These are phyloP conservation scores for Avena atlantica DNA, from an alignment of 176 grass and related monocot genomes.

Conservation along the genomic window DNA sequence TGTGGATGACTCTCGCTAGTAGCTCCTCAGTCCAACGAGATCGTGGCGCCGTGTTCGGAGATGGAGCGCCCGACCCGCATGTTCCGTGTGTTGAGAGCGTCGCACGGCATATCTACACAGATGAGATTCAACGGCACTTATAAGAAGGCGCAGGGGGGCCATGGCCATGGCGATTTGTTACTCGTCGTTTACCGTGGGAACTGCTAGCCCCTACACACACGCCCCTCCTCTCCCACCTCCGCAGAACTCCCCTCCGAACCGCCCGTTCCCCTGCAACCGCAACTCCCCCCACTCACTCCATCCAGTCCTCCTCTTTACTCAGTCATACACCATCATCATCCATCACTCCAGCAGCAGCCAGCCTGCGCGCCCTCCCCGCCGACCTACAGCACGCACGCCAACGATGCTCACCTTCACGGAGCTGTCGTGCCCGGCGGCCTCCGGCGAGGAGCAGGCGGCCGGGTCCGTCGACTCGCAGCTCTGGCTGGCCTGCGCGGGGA, in stretches of 20 bases:
- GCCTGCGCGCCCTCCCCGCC: slow-evolving; percentile 4
- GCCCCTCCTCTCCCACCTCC: neutral
- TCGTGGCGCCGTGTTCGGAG: no score
- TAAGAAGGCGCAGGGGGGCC: no score
- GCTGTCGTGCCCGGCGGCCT: slow-evolving; percentile 37
- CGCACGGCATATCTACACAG: no score
- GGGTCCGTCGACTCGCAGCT: slow-evolving; percentile 69
- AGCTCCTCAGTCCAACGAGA: no score
- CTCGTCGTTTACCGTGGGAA: neutral
- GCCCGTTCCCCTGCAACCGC: slow-evolving; percentile 32
- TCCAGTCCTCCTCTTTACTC: neutral
- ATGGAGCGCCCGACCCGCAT: no score
- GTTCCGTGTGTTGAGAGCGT: no score
- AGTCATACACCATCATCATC: neutral
- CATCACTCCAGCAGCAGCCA: neutral
- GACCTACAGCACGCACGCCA: neutral
- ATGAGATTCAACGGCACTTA: no score
- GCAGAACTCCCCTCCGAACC: slow-evolving; percentile 20
- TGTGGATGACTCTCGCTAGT: no score
- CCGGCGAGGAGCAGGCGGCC: neutral
- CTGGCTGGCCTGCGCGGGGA: slow-evolving; percentile 90
- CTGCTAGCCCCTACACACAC: neutral
- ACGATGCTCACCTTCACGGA: slow-evolving; percentile 57
- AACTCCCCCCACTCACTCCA: neutral
- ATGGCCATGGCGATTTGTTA: no score